Evolutionary conservation across 2,329 filamentous ascomycete species (phyloP).

Genomic region (Alternaria sp.): DNA sequence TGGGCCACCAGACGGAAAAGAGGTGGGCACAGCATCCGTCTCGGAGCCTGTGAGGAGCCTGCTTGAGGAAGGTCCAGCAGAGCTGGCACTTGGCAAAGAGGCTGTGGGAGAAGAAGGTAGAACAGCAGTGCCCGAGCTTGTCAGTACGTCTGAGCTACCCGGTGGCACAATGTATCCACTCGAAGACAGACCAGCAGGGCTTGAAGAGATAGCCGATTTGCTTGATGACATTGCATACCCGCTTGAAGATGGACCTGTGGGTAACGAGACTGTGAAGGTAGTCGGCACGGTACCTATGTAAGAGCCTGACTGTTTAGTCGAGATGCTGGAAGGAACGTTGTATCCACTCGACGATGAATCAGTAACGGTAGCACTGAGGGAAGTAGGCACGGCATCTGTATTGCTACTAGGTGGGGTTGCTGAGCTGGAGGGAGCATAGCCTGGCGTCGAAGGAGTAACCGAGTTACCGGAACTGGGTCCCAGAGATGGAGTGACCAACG

Average conservation of each 20-base stretch:
- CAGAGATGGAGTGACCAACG: background rate
- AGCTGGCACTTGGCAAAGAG: background rate
- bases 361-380: background rate
- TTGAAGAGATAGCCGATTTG: background rate
- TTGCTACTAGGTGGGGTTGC: background rate
- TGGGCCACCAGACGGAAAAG: background rate
- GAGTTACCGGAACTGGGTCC: background rate
- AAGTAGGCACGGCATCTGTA: slow-evolving; percentile 7
- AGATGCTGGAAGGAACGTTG: slow-evolving; percentile 1
- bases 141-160: background rate
- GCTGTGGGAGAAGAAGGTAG: background rate
- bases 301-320: slow-evolving; percentile 3
- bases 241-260: slow-evolving; percentile 6
- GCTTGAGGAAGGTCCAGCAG: background rate
- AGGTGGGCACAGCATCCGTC: background rate
- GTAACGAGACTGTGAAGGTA: background rate
- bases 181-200: background rate
- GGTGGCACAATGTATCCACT: slow-evolving; percentile 6
- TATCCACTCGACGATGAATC: slow-evolving; percentile 13
- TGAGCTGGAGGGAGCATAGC: background rate
- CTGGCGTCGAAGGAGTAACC: slow-evolving; percentile 5
- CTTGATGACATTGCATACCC: background rate
- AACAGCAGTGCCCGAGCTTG: background rate
- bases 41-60: background rate
- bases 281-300: background rate